These are phyloP conservation scores for Cetradonia linearis DNA, from an alignment of 495 filamentous ascomycete species.

Conservation along the genomic window DNA sequence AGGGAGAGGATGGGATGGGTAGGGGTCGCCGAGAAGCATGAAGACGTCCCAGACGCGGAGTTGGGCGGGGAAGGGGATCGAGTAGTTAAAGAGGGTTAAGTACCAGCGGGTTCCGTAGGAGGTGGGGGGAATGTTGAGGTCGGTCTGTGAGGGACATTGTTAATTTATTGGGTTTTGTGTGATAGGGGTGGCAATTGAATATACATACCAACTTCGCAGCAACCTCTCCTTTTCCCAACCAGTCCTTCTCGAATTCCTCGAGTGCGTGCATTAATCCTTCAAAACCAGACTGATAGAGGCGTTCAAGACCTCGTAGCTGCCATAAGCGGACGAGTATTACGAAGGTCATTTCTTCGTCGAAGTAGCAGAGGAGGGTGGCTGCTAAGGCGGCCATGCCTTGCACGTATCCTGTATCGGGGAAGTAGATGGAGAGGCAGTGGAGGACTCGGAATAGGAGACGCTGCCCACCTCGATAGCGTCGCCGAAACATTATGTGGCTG, in stretches of 20 bases:
- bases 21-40: conserved; percentile 81
- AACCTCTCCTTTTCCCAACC: conserved; percentile 69
- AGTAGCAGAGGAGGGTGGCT: conserved; percentile 91
- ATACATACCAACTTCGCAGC: conserved; percentile 64
- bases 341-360: conserved; percentile 87
- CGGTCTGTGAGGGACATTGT: conserved; percentile 42
- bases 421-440: conserved; percentile 83
- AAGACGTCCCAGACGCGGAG: conserved; percentile 99
- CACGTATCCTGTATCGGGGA: conserved; percentile 87
- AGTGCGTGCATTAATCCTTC: conserved; percentile 78
- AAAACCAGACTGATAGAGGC: conserved; percentile 77
- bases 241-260: conserved; percentile 76
- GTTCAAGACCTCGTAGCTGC: conserved; percentile 75
- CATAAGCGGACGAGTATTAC: conserved; percentile 91
- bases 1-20: conserved; percentile 21
- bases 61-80: conserved; percentile 90
- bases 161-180: not conserved
- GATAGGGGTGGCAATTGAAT: not conserved
- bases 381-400: conserved; percentile 95
- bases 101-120: conserved; percentile 97
- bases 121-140: conserved; percentile 73
- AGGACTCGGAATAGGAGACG: conserved; percentile 86
- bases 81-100: conserved; percentile 94
- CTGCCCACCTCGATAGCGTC: conserved; percentile 83
- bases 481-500: conserved; percentile 95